Evolutionary conservation across 2,329 filamentous ascomycete species (phyloP).

Genomic region (Clonostachys solani): DNA sequence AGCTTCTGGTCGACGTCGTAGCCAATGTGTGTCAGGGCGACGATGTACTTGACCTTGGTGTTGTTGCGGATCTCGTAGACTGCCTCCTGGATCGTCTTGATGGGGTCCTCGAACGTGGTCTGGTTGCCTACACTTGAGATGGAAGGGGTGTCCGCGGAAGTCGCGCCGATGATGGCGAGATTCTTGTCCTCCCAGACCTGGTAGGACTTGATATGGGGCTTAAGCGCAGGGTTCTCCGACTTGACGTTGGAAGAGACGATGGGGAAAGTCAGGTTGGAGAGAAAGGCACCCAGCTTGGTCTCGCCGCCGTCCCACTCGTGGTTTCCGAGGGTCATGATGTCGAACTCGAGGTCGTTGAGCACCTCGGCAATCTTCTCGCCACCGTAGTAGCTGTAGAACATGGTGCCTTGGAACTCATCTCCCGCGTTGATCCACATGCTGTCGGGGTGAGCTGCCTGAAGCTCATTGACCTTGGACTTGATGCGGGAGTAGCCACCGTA

Average conservation of each 20-base stretch:
- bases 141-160: constrained; percentile 52
- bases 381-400: constrained; percentile 64
- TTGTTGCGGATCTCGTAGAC: constrained; percentile 54
- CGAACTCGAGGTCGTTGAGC: constrained; percentile 61
- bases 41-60: constrained; percentile 60
- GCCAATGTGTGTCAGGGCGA: constrained; percentile 63
- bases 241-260: constrained; percentile 59
- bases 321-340: constrained; percentile 65
- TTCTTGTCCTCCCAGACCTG: constrained; percentile 58
- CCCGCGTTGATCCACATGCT: constrained; percentile 61
- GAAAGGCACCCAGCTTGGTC: constrained; percentile 55
- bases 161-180: constrained; percentile 61
- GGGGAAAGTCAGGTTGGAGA: constrained; percentile 61
- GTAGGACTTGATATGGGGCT: constrained; percentile 61
- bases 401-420: constrained; percentile 67
- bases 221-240: constrained; percentile 54
- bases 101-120: constrained; percentile 54
- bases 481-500: constrained; percentile 62
- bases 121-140: constrained; percentile 55
- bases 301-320: constrained; percentile 65
- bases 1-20: constrained; percentile 61
- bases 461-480: constrained; percentile 53
- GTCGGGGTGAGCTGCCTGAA: constrained; percentile 52
- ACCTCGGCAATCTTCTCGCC: constrained; percentile 66
- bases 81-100: constrained; percentile 54